Evolutionary conservation across 2,329 filamentous ascomycete genomes (phyloP).

Genomic region (Colletotrichum limetticola): DNA sequence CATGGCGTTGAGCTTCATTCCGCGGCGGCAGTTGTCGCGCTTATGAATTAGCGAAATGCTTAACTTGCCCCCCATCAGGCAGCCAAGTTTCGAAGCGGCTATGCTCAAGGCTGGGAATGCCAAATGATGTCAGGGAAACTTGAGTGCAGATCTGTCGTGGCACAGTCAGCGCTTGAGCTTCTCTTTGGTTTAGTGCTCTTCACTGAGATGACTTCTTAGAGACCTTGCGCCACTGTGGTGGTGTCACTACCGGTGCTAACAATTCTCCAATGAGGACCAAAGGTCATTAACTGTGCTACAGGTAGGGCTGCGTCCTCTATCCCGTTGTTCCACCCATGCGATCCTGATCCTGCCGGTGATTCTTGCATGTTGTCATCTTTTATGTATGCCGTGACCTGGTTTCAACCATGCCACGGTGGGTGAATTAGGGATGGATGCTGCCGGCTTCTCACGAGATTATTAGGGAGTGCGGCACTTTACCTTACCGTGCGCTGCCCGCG

Average conservation of each 20-base stretch:
- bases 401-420: too few relatives aligned
- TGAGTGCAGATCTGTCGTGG: neutral
- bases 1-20: neutral
- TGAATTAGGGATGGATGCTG: neutral
- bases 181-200: neutral
- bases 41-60: neutral
- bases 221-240: neutral
- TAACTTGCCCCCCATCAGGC: neutral
- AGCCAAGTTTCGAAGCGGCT: neutral
- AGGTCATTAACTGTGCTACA: neutral
- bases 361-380: neutral
- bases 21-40: too few relatives aligned
- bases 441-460: too few relatives aligned
- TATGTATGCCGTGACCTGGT: neutral
- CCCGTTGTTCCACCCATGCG: neutral
- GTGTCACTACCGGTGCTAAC: too few relatives aligned
- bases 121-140: neutral
- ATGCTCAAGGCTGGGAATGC: neutral
- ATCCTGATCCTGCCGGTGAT: neutral
- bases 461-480: neutral
- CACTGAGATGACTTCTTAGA: neutral
- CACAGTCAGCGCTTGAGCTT: neutral
- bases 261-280: neutral
- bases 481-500: neutral
- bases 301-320: neutral